Conservation (phyloP, 2,329 filamentous ascomycete species). For the Aspergillus hiratsukae region DNA sequence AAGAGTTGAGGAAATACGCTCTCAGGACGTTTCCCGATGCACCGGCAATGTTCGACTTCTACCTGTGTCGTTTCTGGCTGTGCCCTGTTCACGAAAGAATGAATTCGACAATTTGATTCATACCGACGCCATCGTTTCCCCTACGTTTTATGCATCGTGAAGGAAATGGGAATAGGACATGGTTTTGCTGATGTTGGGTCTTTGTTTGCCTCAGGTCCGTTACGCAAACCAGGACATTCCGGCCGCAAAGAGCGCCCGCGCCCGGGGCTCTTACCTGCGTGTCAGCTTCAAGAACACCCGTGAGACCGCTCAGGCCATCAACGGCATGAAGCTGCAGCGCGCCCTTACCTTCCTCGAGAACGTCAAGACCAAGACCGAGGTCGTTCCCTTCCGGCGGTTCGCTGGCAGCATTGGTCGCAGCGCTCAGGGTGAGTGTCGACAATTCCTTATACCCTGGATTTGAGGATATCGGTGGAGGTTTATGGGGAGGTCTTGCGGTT, state of each 20-base stretch:
- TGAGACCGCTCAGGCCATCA: conserved; percentile 99
- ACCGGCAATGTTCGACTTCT: conserved; percentile 10
- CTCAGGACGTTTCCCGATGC: conserved; percentile 4
- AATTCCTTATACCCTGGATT: conserved; percentile 13
- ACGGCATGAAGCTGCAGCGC: conserved; percentile 96
- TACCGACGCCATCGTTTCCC: background rate
- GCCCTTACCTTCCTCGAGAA: conserved; percentile 97
- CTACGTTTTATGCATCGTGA: conserved; percentile 2
- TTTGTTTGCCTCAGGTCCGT: conserved; percentile 63
- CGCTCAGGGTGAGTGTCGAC: conserved; percentile 80
- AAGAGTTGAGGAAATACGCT: background rate
- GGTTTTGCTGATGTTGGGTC: conserved; percentile 26
- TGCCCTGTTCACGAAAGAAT: background rate
- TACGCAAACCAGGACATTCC: conserved; percentile 91
- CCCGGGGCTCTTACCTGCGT: conserved; percentile 97
- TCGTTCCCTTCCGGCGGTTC: conserved; percentile 96
- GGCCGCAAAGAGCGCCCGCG: conserved; percentile 89
- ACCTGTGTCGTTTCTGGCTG: background rate
- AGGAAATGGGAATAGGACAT: background rate
- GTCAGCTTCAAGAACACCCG: conserved; percentile 99
- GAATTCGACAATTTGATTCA: background rate
- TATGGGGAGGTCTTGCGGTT: background rate
- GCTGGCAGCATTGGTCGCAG: conserved; percentile 91
- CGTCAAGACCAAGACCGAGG: conserved; percentile 94
- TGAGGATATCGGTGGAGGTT: background rate